Base-by-base conservation (phyloP, 2,329 filamentous ascomycete species). In the Geosmithia putterillii region DNA sequence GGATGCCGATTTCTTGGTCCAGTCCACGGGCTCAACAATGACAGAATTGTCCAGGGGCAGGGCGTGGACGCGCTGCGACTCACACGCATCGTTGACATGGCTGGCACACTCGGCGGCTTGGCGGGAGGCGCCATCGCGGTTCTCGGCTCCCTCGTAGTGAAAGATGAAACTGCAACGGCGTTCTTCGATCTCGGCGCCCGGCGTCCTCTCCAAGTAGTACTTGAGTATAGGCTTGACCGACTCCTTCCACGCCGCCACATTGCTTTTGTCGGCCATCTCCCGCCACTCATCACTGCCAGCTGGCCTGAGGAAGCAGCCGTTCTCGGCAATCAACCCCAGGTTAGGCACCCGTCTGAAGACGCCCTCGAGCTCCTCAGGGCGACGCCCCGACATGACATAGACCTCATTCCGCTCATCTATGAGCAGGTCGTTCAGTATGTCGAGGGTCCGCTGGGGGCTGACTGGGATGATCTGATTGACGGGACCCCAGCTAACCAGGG, bases 1-100 rank as follows among this genome's bases (percentile, higher is more conserved):
- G 0, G 87, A 83, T 0, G 90, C 90, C 0, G 84, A 89, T 36
- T 79, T 79, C 66, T 96, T 96, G 57, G 86, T 92, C 70, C 83
- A 94, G 57, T 88, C 81, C 37, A 83, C 74, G 5, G 87, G 83
- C 58, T 95, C 89, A 15, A 95, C 86, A 10, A 89, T 71, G 42
- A 96, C 79, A 37, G 81, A 83, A 25, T 86, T 79, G 45, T 92
- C 85, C 14, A 86, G 69, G 2, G 85, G 82, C 17, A 94, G 76
- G 5, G 90, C 90, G 55, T 88, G 86, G 4, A 96, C 83, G 25
- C 80, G 76, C 61, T 94, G 86, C 44, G 74, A 77, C 57, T 87
- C 82, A 57, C 88, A 95, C 0, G 87, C 85, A 56, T 95, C 89
- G 57, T 96, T 96, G 69, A 96, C 92, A 54, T 95, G 89, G 48